phyloP scores from a whole-genome alignment of 495 filamentous ascomycete species.

The Halenospora varia region DNA sequence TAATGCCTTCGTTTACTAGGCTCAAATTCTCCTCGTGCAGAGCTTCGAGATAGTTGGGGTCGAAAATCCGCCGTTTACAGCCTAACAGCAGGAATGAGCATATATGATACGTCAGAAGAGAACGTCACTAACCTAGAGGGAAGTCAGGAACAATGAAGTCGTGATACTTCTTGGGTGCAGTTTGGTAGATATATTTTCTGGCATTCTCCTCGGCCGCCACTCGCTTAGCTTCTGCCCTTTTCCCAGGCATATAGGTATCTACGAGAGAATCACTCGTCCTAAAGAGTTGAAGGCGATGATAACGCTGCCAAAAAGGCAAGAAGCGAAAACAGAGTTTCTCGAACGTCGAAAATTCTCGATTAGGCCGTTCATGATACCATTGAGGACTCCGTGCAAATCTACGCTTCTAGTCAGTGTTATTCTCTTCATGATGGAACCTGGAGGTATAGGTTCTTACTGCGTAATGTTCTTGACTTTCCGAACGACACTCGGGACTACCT shows the following conservation, averaged over 20 bases:
- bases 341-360: constrained; percentile 18
- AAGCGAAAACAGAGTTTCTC: constrained; percentile 23
- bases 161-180: constrained; percentile 36
- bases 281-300: constrained; percentile 28
- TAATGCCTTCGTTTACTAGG: constrained; percentile 30
- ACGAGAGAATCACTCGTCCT: constrained; percentile 23
- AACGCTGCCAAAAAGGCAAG: constrained; percentile 26
- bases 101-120: too few species aligned
- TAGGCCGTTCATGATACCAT: constrained; percentile 34
- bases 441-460: constrained; percentile 19
- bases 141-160: constrained; percentile 39
- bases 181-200: constrained; percentile 32
- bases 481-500: constrained; percentile 37
- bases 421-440: background rate
- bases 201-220: constrained; percentile 7
- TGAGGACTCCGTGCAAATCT: constrained; percentile 31
- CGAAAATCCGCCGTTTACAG: constrained; percentile 43
- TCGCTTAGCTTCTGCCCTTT: constrained; percentile 13
- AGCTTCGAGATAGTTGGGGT: constrained; percentile 23
- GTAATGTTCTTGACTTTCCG: constrained; percentile 26
- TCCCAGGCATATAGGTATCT: constrained; percentile 24
- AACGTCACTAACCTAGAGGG: constrained; percentile 30
- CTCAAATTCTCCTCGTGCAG: constrained; percentile 32
- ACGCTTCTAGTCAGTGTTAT: too few species aligned
- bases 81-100: too few species aligned